Percentiles rank a stretch among this genome's conserved stretches.
phyloP scores from a whole-genome alignment of 805 yeast genomes.

The Yamadazyma laniorum region DNA sequence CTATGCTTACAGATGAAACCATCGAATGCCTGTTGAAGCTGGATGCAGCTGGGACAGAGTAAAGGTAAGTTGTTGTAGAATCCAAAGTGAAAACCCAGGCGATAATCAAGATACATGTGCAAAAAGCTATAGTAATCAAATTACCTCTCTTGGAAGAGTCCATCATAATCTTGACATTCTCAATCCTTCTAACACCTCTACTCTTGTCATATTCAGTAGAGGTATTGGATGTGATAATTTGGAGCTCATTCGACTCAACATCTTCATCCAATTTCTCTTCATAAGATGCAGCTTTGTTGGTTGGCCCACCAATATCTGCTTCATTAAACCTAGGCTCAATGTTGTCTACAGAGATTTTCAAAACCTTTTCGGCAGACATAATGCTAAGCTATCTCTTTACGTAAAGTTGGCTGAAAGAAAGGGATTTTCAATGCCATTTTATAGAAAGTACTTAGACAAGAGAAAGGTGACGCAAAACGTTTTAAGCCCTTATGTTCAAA shows the following conservation, averaged over 20 bases:
- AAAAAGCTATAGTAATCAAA: conserved; percentile 12
- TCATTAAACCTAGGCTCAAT: too few species aligned
- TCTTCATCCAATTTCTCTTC: conserved; percentile 1
- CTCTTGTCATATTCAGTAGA: conserved; percentile 12
- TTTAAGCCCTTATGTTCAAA: too few species aligned
- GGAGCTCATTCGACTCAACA: conserved; percentile 6
- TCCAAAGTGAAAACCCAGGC: conserved; percentile 31
- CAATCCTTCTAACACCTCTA: conserved; percentile 24
- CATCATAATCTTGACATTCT: conserved; percentile 17
- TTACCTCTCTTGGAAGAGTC: conserved; percentile 12
- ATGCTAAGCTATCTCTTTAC: too few species aligned
- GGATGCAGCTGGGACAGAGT: conserved; percentile 32
- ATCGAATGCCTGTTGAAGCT: conserved; percentile 20
- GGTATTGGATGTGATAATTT: conserved; percentile 7
- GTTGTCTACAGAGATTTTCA: background rate
- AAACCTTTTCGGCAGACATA: background rate
- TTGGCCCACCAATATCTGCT: too few species aligned
- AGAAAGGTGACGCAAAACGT: too few species aligned
- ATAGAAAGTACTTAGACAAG: too few species aligned
- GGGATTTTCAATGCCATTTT: too few species aligned
- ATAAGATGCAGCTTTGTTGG: conserved; percentile 1
- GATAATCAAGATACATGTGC: conserved; percentile 18
- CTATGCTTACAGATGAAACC: conserved; percentile 23
- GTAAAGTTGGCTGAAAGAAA: too few species aligned
- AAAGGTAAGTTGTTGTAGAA: conserved; percentile 27